Percentiles rank a stretch among this genome's conserved stretches.
Conservation (phyloP, 1,139 yeast genomes). For the Nematodospora anomalae region DNA sequence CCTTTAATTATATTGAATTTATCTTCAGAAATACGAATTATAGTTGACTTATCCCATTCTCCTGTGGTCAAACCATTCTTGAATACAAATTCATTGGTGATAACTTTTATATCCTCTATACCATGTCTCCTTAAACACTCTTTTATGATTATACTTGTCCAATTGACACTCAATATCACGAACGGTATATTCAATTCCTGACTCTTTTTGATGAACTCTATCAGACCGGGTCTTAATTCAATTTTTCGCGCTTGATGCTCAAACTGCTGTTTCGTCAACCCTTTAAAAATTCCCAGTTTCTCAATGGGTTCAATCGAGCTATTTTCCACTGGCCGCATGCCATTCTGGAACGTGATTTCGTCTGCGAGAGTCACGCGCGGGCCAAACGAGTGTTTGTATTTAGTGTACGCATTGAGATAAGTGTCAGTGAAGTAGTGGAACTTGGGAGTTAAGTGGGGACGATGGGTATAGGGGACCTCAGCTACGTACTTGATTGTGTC, state of each 20-base stretch:
- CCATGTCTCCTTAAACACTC: constrained; percentile 39
- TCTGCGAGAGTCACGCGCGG: constrained; percentile 18
- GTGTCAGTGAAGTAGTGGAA: constrained; percentile 48
- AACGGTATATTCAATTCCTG: constrained; percentile 32
- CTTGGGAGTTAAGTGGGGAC: constrained; percentile 36
- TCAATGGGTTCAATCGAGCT: constrained; percentile 51
- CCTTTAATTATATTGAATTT: constrained; percentile 35
- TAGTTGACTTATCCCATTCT: constrained; percentile 21
- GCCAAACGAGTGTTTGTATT: constrained; percentile 24
- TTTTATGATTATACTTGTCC: constrained; percentile 56
- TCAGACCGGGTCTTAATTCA: constrained; percentile 44
- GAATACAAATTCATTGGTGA: constrained; percentile 54
- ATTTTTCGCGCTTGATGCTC: constrained; percentile 38
- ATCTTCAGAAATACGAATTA: constrained; percentile 58
- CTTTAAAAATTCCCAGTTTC: constrained; percentile 42
- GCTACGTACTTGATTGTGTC: constrained; percentile 61
- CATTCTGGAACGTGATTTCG: constrained; percentile 48
- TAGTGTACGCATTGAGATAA: constrained; percentile 41
- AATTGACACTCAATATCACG: constrained; percentile 59
- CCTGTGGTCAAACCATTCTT: constrained; percentile 40
- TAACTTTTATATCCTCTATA: constrained; percentile 22
- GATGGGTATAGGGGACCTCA: constrained; percentile 44
- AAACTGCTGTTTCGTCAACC: constrained; percentile 35
- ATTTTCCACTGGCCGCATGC: constrained; percentile 48
- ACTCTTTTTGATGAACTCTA: constrained; percentile 33